Percentiles rank a stretch among this genome's conserved stretches.
Conservation (phyloP, 352 stramenopile species). For the Phytophthora macrochlamydospora region DNA sequence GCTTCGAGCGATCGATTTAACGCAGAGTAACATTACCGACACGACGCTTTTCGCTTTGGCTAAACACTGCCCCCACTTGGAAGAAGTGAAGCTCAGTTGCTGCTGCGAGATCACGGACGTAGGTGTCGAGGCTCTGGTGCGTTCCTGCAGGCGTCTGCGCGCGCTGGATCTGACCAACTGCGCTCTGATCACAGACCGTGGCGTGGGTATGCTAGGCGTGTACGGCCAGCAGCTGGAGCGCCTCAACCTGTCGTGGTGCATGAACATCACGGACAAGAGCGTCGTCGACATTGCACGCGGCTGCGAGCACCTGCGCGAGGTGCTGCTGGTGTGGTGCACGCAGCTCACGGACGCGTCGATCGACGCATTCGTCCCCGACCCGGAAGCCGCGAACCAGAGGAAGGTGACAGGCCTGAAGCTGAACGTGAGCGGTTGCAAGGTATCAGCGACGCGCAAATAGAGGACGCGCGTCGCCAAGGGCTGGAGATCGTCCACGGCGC, state of each 20-base stretch:
- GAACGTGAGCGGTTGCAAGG: constrained; percentile 72
- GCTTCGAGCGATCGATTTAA: constrained; percentile 70
- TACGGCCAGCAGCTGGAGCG: constrained; percentile 62
- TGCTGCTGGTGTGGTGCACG: constrained; percentile 84
- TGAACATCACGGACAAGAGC: constrained; percentile 90
- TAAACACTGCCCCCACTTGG: constrained; percentile 64
- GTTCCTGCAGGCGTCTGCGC: constrained; percentile 55
- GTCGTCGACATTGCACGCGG: constrained; percentile 67
- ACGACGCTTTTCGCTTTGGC: constrained; percentile 63
- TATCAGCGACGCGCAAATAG: constrained; percentile 45
- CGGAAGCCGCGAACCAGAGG: not conserved
- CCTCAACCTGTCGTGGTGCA: constrained; percentile 87
- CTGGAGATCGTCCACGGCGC: constrained; percentile 36
- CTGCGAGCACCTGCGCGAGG: constrained; percentile 63
- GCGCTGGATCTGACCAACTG: constrained; percentile 82
- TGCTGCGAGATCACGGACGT: constrained; percentile 83
- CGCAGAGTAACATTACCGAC: constrained; percentile 78
- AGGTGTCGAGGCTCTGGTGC: constrained; percentile 68
- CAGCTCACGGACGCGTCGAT: constrained; percentile 80
- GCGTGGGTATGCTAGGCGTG: constrained; percentile 54
- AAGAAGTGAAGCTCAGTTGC: constrained; percentile 75
- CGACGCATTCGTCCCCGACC: constrained; percentile 49
- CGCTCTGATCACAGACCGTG: constrained; percentile 76
- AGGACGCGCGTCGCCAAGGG: constrained; percentile 36
- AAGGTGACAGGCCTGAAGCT: constrained; percentile 41